Conservation (phyloP, 2,329 filamentous ascomycete species). For the Cadophora gregata region DNA sequence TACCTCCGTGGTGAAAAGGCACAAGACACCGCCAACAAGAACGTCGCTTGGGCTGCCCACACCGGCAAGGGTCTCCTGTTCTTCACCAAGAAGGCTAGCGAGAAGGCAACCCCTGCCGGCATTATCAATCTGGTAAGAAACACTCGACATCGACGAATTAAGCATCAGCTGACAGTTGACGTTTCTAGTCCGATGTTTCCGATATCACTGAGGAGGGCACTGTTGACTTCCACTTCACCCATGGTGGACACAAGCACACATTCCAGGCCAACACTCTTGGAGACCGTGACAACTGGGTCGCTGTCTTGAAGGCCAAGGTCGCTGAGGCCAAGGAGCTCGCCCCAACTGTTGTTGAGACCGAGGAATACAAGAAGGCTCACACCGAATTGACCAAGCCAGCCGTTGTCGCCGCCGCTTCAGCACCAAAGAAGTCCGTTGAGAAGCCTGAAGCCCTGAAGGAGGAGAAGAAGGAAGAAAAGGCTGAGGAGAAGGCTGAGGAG, state of each 20-base stretch:
- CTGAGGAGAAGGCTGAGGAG: constrained; percentile 52
- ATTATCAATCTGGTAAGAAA: constrained; percentile 82
- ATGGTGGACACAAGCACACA: constrained; percentile 87
- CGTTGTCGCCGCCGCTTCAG: constrained; percentile 45
- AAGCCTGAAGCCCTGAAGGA: constrained; percentile 44
- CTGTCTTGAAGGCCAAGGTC: constrained; percentile 81
- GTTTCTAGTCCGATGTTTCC: constrained; percentile 58
- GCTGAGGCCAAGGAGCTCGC: constrained; percentile 84
- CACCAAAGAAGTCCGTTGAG: constrained; percentile 46
- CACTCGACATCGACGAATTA: not conserved
- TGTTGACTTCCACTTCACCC: constrained; percentile 84
- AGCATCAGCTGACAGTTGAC: constrained; percentile 41
- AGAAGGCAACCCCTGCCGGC: constrained; percentile 81
- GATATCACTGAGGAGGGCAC: constrained; percentile 76
- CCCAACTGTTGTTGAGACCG: constrained; percentile 74
- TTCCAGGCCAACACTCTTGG: constrained; percentile 80
- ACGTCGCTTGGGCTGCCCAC: constrained; percentile 87
- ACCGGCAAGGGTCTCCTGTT: constrained; percentile 96
- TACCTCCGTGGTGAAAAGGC: constrained; percentile 90
- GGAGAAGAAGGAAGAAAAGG: constrained; percentile 47
- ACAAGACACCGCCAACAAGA: constrained; percentile 74
- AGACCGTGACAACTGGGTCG: constrained; percentile 93
- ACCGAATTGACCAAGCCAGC: constrained; percentile 49
- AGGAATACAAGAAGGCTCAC: constrained; percentile 78
- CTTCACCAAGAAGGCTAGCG: constrained; percentile 75